These are phyloP conservation scores for Solanum gandarillasii DNA, from an alignment of 257 asterid genomes.

Conservation along the genomic window DNA sequence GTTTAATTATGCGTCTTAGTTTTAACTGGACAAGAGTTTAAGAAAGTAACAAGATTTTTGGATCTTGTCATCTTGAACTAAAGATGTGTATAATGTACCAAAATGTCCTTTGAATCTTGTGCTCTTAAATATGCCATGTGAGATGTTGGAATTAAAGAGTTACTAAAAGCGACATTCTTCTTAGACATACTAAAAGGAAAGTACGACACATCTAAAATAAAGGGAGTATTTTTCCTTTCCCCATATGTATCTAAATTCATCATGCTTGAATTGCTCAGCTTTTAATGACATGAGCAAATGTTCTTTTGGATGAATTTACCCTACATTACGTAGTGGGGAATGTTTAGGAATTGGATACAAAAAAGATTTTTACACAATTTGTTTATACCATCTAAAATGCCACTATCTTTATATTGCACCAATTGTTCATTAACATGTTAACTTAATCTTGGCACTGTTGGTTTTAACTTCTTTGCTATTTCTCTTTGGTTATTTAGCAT, in stretches of 20 bases:
- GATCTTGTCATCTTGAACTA: not conserved
- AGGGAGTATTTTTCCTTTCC: not conserved
- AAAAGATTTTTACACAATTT: not conserved
- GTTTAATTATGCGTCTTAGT: not conserved
- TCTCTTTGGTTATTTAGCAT: not conserved
- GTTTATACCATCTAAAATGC: not conserved
- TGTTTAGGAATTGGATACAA: not conserved
- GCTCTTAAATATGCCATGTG: not conserved
- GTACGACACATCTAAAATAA: not conserved
- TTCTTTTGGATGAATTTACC: not conserved
- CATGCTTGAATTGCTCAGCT: not conserved
- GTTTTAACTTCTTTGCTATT: not conserved
- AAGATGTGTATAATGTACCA: not conserved
- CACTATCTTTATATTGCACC: not conserved
- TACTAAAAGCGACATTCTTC: not conserved
- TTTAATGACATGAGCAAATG: not conserved
- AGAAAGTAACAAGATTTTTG: not conserved
- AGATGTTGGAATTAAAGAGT: not conserved
- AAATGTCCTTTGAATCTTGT: not conserved
- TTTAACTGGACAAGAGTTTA: not conserved
- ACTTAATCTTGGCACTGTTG: not conserved
- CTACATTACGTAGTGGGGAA: not conserved
- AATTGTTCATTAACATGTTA: not conserved
- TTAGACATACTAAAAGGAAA: not conserved
- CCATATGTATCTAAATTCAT: not conserved